Conservation (phyloP, 192 early-diverging fungal species). For the Podila clonocystis region DNA sequence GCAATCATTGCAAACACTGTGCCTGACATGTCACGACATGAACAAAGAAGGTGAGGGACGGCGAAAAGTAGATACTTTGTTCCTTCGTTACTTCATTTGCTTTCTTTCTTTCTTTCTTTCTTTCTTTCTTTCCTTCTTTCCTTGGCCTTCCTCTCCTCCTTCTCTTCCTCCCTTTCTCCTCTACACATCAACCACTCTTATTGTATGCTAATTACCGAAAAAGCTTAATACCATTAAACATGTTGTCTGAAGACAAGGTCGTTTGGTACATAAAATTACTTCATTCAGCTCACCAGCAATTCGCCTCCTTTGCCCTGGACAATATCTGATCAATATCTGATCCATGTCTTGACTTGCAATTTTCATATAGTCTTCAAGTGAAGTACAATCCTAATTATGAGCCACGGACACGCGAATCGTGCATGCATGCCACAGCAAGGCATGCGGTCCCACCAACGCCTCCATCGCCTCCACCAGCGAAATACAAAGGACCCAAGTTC, state of each 20-base stretch:
- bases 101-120: neutral
- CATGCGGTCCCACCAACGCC: slow-evolving; percentile 12
- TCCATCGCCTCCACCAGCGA: neutral
- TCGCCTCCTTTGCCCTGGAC: too few relatives aligned
- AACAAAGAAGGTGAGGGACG: too few relatives aligned
- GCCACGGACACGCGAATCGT: slow-evolving; percentile 22
- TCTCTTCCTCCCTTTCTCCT: neutral
- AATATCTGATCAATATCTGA: too few relatives aligned
- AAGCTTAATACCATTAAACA: neutral
- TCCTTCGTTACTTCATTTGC: neutral
- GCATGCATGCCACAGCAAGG: slow-evolving; percentile 13
- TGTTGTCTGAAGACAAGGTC: slow-evolving; percentile 30
- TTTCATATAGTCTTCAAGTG: slow-evolving; percentile 19
- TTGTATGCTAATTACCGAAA: neutral
- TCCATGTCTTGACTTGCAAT: neutral
- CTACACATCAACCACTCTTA: too few relatives aligned
- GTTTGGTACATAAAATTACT: slow-evolving; percentile 16
- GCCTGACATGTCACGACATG: too few relatives aligned
- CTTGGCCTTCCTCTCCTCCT: neutral
- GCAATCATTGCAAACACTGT: too few relatives aligned
- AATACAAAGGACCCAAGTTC: slow-evolving; percentile 10
- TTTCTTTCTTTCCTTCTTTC: slow-evolving; percentile 2
- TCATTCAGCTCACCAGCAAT: neutral
- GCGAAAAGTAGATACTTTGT: slow-evolving; percentile 4
- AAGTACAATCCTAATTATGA: slow-evolving; percentile 31